Base-by-base conservation (phyloP, 495 filamentous ascomycete species). In the Podospora sp. region DNA sequence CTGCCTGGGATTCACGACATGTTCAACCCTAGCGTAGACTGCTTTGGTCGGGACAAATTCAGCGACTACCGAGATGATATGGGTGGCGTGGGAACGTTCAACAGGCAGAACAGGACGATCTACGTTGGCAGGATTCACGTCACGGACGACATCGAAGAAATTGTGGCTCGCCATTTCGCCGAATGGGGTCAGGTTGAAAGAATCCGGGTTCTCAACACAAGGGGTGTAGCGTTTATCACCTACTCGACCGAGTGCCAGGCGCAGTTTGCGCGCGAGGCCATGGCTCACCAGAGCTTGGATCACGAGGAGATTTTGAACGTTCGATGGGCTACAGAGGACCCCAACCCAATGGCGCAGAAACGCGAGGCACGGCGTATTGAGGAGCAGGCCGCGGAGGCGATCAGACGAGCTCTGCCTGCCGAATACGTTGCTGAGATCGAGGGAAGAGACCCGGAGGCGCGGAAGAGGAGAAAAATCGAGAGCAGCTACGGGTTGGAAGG, bases 381-480 rank as follows among this genome's bases (percentile, higher is more conserved):
- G 78, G 96, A 99, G 76, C 94, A 97, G 78, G 96, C 96, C n/a
- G 96, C 95, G 0, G 96, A 97, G 73, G 96, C 96, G 11, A 92
- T 99, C 49, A 83, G 96, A 24, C 83, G 89, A 50, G 95, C 96
- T 7, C 79, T 99, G n/a, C 96, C 96, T 0, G 93, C 89, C 1
- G 92, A 91, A 25, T 98, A 92, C 72, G 90, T 99, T 1, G 92
- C 92, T 0, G 93, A 99, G 80, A 88, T 99, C 62, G 96, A 99
- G 77, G 96, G 95, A 11, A 87, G 90, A 35, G 93, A 96, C 70
- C 90, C 90, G 2, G 91, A 94, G 69, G 91, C 92, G 50, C 84
- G 87, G 73, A 97, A 96, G 81, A 83, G 92, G 72, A 87, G 94
- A 76, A 94, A 91, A 81, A 90, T 97, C 29, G 94, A 98, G 76